Base-by-base conservation (phyloP, 495 filamentous ascomycete species). In the Lasiosphaeria miniovina region DNA sequence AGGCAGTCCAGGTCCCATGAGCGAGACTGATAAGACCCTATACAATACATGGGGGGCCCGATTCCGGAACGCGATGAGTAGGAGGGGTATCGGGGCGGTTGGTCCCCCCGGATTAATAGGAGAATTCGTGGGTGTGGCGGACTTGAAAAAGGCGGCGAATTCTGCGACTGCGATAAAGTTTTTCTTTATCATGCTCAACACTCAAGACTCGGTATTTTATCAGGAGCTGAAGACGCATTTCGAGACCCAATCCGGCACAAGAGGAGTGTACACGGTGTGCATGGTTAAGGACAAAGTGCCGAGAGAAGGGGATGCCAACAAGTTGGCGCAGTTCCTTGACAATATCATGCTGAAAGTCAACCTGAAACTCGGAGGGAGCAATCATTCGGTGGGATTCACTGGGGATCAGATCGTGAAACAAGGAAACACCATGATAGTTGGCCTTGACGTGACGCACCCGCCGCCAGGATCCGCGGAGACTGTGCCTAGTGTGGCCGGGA, bases 391-490 rank as follows among this genome's bases (percentile, higher is more conserved):
- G 12, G 11, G 11, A n/a, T 46, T 46, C 43, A n/a, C 5, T 5
- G 12, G 12, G 43, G 12, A 4, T 7, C 12, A 5, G 5, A 9
- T 54, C 11, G 8, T 54, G 0, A 9, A 40, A 8, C 14, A 50
- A 24, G 48, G 17, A 12, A 38, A 54, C 11, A 54, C 52, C 34
- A 36, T 54, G 32, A 15, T 54, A 5, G 17, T 54, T 9, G 52
- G 52, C 32, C 9, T 54, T 8, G 52, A 54, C 35, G 52, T 54
- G 9, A 54, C 52, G 8, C 52, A 54, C 33, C 52, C 52, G 32
- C 35, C 52, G 10, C 52, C 52, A 4, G 35, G 40, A 31, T 57
- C 40, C 6, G 12, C 54, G 4, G 15, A 41, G 7, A 57, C 43
- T 12, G 54, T 6, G 17, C 38, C 38, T 15, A 57, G 54, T 11